Evolutionary conservation across 352 stramenopile species (phyloP).

Genomic region (Thalassiosira pacifica): DNA sequence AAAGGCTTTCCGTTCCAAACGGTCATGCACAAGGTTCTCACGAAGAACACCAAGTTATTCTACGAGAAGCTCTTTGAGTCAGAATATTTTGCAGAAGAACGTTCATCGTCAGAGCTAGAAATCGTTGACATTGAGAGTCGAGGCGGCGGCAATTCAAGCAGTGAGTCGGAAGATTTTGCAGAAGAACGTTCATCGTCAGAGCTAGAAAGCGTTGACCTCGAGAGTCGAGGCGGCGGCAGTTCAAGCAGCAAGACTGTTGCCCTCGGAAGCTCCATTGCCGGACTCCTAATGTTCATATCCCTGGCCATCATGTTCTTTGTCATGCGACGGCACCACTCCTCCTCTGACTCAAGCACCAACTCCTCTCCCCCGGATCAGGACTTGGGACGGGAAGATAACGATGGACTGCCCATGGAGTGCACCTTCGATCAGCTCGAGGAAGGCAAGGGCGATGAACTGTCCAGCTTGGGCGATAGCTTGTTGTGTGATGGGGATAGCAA

Average conservation of each 20-base stretch:
- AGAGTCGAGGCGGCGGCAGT: constrained; percentile 1
- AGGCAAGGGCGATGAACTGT: neutral
- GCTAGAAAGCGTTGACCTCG: neutral
- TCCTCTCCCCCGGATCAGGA: no score
- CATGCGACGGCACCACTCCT: constrained; percentile 12
- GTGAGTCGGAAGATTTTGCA: no score
- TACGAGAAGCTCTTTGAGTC: constrained; percentile 9
- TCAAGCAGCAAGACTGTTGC: constrained; percentile 8
- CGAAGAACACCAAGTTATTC: neutral
- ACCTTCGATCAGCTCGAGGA: neutral
- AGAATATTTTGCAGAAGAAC: neutral
- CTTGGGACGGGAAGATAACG: neutral
- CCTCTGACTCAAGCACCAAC: no score
- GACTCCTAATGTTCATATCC: neutral
- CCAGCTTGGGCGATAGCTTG: constrained; percentile 16
- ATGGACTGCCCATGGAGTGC: neutral
- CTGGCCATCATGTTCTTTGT: constrained; percentile 16
- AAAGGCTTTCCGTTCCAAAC: constrained; percentile 10
- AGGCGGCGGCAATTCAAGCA: neutral
- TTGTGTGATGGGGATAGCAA: neutral
- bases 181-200: neutral
- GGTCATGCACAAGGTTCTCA: constrained; percentile 4
- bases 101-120: neutral
- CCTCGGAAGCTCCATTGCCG: constrained; percentile 19
- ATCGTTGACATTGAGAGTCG: constrained; percentile 4